These are phyloP conservation scores for Ceratobasidium theobromae DNA, from an alignment of 1,284 basidiomycete genomes.

Conservation along the genomic window DNA sequence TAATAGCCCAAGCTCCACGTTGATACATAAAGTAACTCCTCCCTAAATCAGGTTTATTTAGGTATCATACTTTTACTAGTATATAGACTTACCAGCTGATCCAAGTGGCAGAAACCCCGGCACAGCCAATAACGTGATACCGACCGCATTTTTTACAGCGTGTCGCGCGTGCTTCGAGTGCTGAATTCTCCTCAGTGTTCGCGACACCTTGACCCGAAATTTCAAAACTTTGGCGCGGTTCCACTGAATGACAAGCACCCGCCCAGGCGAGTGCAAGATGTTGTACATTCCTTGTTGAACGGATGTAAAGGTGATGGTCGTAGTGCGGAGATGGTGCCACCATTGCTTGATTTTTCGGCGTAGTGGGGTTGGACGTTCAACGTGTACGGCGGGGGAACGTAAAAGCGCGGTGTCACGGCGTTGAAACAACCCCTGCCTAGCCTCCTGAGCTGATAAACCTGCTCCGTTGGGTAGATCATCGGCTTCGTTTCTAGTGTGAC, in stretches of 20 bases:
- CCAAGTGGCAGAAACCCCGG: slow-evolving; percentile 18
- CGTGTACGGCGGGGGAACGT: slow-evolving; percentile 12
- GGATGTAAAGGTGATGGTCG: not conserved
- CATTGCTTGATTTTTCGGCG: not conserved
- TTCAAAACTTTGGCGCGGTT: slow-evolving; percentile 11
- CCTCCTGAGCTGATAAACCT: slow-evolving; percentile 23
- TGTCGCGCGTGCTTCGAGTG: slow-evolving; percentile 30
- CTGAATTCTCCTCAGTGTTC: slow-evolving; percentile 12
- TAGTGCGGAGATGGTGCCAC: not conserved
- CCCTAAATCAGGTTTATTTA: not conserved
- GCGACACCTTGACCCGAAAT: slow-evolving; percentile 8
- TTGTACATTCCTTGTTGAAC: not conserved
- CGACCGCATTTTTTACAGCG: slow-evolving; percentile 20
- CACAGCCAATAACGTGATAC: slow-evolving; percentile 12
- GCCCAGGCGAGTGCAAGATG: not conserved
- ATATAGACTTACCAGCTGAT: not conserved
- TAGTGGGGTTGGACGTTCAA: not conserved
- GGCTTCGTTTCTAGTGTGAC: no score
- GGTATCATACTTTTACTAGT: not conserved
- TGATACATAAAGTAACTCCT: slow-evolving; percentile 1
- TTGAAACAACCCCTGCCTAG: slow-evolving; percentile 13
- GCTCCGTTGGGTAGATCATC: not conserved
- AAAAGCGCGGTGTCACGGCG: slow-evolving; percentile 17
- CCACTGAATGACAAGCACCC: not conserved
- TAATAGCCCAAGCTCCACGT: slow-evolving; percentile 27